These are phyloP conservation scores for Xanthoceras sorbifolium DNA, from an alignment of 345 rosid species.

Conservation along the genomic window DNA sequence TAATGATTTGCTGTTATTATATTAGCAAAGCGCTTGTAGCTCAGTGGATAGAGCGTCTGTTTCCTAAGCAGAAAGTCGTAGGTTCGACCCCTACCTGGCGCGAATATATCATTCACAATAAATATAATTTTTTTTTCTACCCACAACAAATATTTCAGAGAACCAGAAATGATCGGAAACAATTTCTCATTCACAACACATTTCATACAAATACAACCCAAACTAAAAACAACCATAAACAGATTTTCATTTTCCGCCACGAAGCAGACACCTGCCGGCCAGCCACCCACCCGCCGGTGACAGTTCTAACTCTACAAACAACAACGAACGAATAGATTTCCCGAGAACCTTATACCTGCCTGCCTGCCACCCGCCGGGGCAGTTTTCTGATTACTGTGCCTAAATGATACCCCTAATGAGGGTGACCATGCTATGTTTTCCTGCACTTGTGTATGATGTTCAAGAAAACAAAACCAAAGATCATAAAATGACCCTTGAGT, in stretches of 20 bases:
- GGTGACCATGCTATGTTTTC: neutral
- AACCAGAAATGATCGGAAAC: neutral
- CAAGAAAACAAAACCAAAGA: neutral
- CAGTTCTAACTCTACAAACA: too few relatives aligned
- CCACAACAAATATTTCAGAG: too few relatives aligned
- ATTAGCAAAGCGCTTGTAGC: slow-evolving; percentile 89
- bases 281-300: too few relatives aligned
- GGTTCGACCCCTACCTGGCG: slow-evolving; percentile 97
- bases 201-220: neutral
- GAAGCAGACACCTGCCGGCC: too few relatives aligned
- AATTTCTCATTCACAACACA: neutral
- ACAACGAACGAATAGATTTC: too few relatives aligned
- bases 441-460: neutral
- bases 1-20: too few relatives aligned
- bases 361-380: neutral
- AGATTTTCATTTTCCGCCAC: neutral
- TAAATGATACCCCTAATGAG: neutral
- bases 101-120: too few relatives aligned
- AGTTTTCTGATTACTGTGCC: neutral
- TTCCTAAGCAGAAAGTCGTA: slow-evolving; percentile 99
- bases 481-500: too few relatives aligned
- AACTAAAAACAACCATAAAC: neutral
- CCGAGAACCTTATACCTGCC: neutral
- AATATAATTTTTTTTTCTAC: too few relatives aligned
- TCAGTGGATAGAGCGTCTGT: slow-evolving; percentile 99